Percentiles rank a stretch among this genome's conserved stretches.
These are phyloP conservation scores for Mariannaea elegans DNA, from an alignment of 2,329 filamentous ascomycete species.

Conservation along the genomic window DNA sequence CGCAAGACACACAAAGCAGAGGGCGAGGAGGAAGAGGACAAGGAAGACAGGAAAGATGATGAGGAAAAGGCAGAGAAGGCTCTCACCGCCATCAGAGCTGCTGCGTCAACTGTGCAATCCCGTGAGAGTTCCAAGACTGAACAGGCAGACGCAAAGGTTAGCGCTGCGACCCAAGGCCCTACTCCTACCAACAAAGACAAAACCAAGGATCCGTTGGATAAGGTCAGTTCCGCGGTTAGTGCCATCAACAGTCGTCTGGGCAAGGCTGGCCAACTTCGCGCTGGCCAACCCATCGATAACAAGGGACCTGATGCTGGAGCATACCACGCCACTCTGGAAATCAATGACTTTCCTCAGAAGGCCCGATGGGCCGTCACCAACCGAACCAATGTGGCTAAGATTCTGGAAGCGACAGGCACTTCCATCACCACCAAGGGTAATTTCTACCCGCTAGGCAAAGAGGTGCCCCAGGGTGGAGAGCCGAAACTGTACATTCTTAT, in stretches of 20 bases:
- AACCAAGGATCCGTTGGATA: constrained; percentile 78
- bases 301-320: constrained; percentile 97
- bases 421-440: constrained; percentile 98
- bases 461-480: constrained; percentile 76
- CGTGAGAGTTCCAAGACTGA: constrained; percentile 61
- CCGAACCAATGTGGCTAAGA: constrained; percentile 97
- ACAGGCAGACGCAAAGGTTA: constrained; percentile 44
- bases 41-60: constrained; percentile 79
- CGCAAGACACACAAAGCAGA: constrained; percentile 90
- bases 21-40: constrained; percentile 82
- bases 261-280: constrained; percentile 87
- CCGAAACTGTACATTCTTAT: constrained; percentile 99
- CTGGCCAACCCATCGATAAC: constrained; percentile 96
- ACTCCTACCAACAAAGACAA: constrained; percentile 65
- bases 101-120: constrained; percentile 65
- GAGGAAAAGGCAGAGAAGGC: constrained; percentile 76
- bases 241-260: constrained; percentile 91
- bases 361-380: constrained; percentile 99
- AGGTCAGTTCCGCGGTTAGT: constrained; percentile 88
- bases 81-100: constrained; percentile 70
- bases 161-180: constrained; percentile 58
- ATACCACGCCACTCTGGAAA: constrained; percentile 96
- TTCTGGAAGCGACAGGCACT: constrained; percentile 91
- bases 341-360: constrained; percentile 99
- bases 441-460: constrained; percentile 85